Base-by-base conservation (phyloP, 2,329 filamentous ascomycete genomes). In the Ophiostoma perfectum region DNA sequence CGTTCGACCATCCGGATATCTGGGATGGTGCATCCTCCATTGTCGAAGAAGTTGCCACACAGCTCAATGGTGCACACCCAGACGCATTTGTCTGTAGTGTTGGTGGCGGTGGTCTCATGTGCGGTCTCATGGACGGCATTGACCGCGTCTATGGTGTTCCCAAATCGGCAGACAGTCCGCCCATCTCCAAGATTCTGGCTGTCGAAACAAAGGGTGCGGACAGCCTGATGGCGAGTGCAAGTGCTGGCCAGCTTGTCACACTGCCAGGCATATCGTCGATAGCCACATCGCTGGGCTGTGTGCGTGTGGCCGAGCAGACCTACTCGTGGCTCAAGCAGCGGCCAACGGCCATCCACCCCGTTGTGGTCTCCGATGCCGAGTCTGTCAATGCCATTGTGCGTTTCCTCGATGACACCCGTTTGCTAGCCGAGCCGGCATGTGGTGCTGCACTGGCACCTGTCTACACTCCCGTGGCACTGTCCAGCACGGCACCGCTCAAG, bases 401-500 rank as follows among this genome's bases (percentile, higher is more conserved):
- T 38, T 88, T 97, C 71, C 89, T 91, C 9, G 90, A 97, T 72
- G 92, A 96, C 70, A 91, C 93, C 73, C 81, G 90, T 39, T 79
- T 94, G 68, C 81, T 97, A 69, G 91, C 97, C 3, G 94, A 98
- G 80, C 81, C 90, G 47, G 88, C 93, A 0, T 97, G 94, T 76
- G 93, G 93, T 0, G 92, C 94, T 5, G 90, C 89, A 66, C 78
- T 96, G 12, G 91, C 89, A 1, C 77, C 86, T 3, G 87, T 83
- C 69, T 92, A 92, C 74, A 85, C 55, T 87, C 44, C 68, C 5
- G 41, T 14, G 14, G 4, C 47, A 5, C 2, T 8, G 16, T 27
- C 49, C 5, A 39, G 44, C 36, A 18, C 3, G 16, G 1, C 39
- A 9, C 12, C n/a, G 2, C 11, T 14, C 27, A 66, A 55, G 12